A percentile compares a stretch with the other conserved stretches of the same genome.
Evolutionary conservation across 1,284 basidiomycete genomes (phyloP).

Genomic region (Naganishia liquefaciens): DNA sequence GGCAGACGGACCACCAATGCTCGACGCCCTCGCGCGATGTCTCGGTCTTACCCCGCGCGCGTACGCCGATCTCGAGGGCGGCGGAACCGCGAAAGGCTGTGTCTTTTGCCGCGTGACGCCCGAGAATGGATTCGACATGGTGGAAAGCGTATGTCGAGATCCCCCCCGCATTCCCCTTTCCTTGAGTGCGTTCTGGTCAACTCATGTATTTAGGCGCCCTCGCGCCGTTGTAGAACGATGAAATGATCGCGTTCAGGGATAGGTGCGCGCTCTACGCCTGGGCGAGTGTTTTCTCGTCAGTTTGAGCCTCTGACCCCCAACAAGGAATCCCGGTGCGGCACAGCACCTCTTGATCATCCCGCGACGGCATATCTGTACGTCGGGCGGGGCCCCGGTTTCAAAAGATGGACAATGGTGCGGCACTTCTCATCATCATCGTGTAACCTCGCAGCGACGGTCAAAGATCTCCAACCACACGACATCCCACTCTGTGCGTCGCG

Average conservation of each 20-base stretch:
- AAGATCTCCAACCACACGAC: constrained; percentile 57
- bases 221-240: constrained; percentile 57
- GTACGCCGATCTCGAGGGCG: constrained; percentile 5
- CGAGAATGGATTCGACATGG: constrained; percentile 63
- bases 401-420: too few relatives aligned
- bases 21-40: constrained; percentile 2
- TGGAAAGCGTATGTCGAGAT: constrained; percentile 62
- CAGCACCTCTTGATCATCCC: constrained; percentile 69
- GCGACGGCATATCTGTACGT: constrained; percentile 62
- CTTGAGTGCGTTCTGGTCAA: too few relatives aligned
- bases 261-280: constrained; percentile 40
- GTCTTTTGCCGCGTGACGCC: constrained; percentile 62
- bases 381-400: not conserved
- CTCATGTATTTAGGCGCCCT: too few relatives aligned
- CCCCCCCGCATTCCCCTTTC: not conserved
- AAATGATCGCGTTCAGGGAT: constrained; percentile 66
- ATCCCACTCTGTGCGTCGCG: constrained; percentile 58
- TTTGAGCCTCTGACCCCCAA: not conserved
- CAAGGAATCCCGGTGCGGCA: constrained; percentile 60
- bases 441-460: constrained; percentile 58
- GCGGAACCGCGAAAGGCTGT: constrained; percentile 45
- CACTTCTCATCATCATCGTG: not conserved
- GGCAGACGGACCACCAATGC: not conserved
- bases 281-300: not conserved
- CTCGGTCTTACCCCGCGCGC: constrained; percentile 1